These are phyloP conservation scores for Incumbomyces lentus DNA, from an alignment of 2,329 filamentous ascomycete genomes.

Conservation along the genomic window DNA sequence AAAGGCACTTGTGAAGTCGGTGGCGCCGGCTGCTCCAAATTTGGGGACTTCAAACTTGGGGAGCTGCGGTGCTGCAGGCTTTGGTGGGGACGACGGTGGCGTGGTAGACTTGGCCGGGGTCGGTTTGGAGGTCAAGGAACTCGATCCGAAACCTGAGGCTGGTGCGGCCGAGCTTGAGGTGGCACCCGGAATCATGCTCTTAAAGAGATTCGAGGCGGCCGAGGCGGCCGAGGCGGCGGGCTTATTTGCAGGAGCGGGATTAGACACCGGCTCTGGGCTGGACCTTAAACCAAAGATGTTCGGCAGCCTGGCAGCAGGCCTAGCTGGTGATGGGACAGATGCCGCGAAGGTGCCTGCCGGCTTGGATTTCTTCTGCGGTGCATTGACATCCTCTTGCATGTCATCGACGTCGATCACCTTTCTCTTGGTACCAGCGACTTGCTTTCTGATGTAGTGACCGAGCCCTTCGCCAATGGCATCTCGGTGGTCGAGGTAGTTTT, in stretches of 20 bases:
- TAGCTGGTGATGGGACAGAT: background rate
- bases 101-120: constrained; percentile 14
- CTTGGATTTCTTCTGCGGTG: constrained; percentile 20
- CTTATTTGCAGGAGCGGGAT: background rate
- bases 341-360: background rate
- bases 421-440: constrained; percentile 21
- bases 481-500: constrained; percentile 30
- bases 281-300: background rate
- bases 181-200: constrained; percentile 4
- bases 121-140: background rate
- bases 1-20: constrained; percentile 35
- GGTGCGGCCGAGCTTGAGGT: background rate
- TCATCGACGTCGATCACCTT: constrained; percentile 21
- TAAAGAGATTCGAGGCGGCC: constrained; percentile 8
- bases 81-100: constrained; percentile 17
- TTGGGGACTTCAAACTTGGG: constrained; percentile 24
- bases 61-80: constrained; percentile 7
- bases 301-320: background rate
- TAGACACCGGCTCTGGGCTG: constrained; percentile 3
- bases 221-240: background rate
- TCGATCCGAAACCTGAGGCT: background rate
- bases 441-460: constrained; percentile 16
- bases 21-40: constrained; percentile 23
- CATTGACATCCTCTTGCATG: constrained; percentile 9
- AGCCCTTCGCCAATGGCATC: constrained; percentile 29